phyloP scores from a whole-genome alignment of 2,329 filamentous ascomycete species.

The Paecilomyces dactylethromorphus region DNA sequence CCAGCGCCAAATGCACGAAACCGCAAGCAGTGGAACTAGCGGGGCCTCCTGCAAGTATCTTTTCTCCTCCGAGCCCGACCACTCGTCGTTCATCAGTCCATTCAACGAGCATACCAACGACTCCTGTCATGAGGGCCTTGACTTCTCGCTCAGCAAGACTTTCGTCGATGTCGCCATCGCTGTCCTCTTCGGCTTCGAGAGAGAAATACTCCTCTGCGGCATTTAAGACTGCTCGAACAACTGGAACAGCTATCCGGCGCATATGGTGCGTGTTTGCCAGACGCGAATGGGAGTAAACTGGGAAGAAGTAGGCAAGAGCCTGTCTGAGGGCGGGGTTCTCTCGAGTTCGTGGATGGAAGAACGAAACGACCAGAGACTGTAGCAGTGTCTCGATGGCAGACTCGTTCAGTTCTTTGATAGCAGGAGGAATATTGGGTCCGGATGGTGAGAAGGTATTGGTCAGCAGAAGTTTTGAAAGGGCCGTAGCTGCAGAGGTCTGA shows the following conservation, averaged over 20 bases:
- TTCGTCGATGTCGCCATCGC: slow-evolving; percentile 66
- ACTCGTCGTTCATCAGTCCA: slow-evolving; percentile 91
- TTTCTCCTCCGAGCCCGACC: slow-evolving; percentile 52
- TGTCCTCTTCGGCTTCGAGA: slow-evolving; percentile 65
- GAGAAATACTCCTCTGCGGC: slow-evolving; percentile 59
- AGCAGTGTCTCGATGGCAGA: slow-evolving; percentile 66
- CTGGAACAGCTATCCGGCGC: slow-evolving; percentile 64
- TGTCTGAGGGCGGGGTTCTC: slow-evolving; percentile 78
- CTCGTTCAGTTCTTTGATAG: slow-evolving; percentile 42
- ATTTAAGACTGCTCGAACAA: slow-evolving; percentile 62
- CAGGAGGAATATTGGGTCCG: slow-evolving; percentile 47
- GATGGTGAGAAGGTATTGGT: slow-evolving; percentile 59
- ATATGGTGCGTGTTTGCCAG: slow-evolving; percentile 77
- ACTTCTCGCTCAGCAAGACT: slow-evolving; percentile 62
- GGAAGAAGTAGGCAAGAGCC: slow-evolving; percentile 85
- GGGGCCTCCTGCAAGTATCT: slow-evolving; percentile 43
- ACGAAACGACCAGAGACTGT: slow-evolving; percentile 74
- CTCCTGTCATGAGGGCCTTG: slow-evolving; percentile 60
- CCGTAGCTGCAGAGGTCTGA: slow-evolving; percentile 72
- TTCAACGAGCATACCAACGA: slow-evolving; percentile 72
- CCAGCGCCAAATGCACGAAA: slow-evolving; percentile 74
- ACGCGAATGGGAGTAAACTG: slow-evolving; percentile 85
- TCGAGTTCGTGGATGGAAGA: slow-evolving; percentile 79
- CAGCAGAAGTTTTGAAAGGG: slow-evolving; percentile 79
- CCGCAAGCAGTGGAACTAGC: slow-evolving; percentile 55